Percentiles rank a stretch among this genome's conserved stretches.
These are phyloP conservation scores for Reutealis trisperma DNA, from an alignment of 345 rosid species.

Conservation along the genomic window DNA sequence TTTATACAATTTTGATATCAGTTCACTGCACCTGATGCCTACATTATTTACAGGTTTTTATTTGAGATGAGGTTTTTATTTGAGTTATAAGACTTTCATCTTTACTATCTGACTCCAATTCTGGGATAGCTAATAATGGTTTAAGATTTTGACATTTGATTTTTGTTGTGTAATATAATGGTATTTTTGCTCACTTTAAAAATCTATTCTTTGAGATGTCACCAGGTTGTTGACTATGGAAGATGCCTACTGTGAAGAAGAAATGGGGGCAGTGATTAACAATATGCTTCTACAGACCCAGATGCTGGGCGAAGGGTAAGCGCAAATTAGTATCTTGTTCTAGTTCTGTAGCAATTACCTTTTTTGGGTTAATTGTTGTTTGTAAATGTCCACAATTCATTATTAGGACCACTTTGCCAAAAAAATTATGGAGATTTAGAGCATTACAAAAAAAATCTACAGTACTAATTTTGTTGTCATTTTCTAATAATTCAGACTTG, in stretches of 20 bases:
- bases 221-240: constrained; percentile 72
- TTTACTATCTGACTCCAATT: constrained; percentile 10
- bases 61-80: background rate
- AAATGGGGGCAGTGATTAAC: constrained; percentile 48
- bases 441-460: background rate
- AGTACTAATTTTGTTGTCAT: constrained; percentile 2
- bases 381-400: background rate
- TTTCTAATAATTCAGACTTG: constrained; percentile 21
- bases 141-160: background rate
- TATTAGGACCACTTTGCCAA: background rate
- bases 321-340: constrained; percentile 4
- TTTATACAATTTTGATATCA: background rate
- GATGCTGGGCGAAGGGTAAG: constrained; percentile 84
- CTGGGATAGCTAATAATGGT: constrained; percentile 3
- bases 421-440: background rate
- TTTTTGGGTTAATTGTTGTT: background rate
- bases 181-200: constrained; percentile 19
- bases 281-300: constrained; percentile 59
- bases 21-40: background rate
- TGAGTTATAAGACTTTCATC: constrained; percentile 1
- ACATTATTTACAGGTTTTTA: constrained; percentile 3
- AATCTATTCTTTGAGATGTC: constrained; percentile 21
- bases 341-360: background rate
- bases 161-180: background rate
- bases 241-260: constrained; percentile 67